Conservation (phyloP, 257 asterid species). For the Ehretia macrophylla region DNA sequence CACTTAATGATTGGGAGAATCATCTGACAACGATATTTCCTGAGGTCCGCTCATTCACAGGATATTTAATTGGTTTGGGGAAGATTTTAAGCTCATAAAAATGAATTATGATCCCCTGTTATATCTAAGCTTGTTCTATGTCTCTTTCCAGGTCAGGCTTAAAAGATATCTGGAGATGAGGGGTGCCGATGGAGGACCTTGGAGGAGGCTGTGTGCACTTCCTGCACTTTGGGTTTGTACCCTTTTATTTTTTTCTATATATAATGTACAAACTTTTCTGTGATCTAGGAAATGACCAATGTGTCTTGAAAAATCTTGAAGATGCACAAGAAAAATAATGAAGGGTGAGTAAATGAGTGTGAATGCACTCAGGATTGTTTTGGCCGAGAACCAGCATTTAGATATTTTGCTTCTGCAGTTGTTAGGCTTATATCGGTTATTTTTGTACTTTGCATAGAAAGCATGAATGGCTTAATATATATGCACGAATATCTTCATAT, state of each 20-base stretch:
- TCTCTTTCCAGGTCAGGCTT: slow-evolving; percentile 79
- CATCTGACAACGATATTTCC: slow-evolving; percentile 96
- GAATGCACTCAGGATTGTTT: neutral
- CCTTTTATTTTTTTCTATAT: neutral
- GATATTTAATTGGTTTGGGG: slow-evolving; percentile 19
- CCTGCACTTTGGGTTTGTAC: slow-evolving; percentile 91
- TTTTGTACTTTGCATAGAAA: no score
- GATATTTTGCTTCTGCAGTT: no score
- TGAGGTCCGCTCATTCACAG: slow-evolving; percentile 47
- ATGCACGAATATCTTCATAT: no score
- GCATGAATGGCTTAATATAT: no score
- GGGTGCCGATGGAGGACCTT: slow-evolving; percentile 99
- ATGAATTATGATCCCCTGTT: neutral
- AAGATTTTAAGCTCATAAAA: neutral
- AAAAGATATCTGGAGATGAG: slow-evolving; percentile 97
- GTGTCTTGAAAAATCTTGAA: slow-evolving; percentile 2
- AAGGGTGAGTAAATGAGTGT: neutral
- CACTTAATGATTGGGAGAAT: slow-evolving; percentile 94
- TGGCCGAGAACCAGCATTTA: no score
- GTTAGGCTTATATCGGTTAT: no score
- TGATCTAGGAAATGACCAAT: neutral
- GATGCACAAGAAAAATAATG: neutral
- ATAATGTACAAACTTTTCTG: neutral
- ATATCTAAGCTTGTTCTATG: slow-evolving; percentile 5
- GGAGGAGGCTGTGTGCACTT: slow-evolving; percentile 93